Percentiles rank a stretch among this genome's conserved stretches.
Conservation (phyloP, 768 basidiomycete species). For the Sarcodon sp. region DNA sequence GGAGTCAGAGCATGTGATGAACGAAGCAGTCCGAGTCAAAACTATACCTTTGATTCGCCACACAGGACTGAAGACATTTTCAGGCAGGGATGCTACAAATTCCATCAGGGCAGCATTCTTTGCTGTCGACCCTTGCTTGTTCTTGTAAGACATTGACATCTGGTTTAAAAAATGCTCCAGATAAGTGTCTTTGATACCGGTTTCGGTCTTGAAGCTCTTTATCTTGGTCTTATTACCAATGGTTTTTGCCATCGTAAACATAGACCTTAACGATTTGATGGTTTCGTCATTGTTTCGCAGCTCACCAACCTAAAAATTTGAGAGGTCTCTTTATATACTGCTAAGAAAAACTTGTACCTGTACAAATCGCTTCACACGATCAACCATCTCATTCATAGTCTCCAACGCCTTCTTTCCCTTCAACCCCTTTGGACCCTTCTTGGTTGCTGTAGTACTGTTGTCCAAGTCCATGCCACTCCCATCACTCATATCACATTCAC, state of each 20-base stretch:
- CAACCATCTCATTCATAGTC: too few relatives aligned
- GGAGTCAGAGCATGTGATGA: not conserved
- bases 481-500: too few relatives aligned
- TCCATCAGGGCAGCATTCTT: conserved; percentile 6
- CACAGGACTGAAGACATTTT: conserved; percentile 15
- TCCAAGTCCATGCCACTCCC: too few relatives aligned
- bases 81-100: conserved; percentile 14
- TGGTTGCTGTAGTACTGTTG: too few relatives aligned
- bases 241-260: conserved; percentile 2
- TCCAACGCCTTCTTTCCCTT: too few relatives aligned
- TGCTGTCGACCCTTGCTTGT: not conserved
- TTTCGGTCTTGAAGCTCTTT: conserved; percentile 5
- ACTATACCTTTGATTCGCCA: conserved; percentile 18
- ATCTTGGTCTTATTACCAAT: conserved; percentile 3
- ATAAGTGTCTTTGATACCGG: conserved; percentile 11
- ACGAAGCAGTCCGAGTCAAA: conserved; percentile 15
- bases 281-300: not conserved
- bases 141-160: conserved; percentile 6
- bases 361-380: not conserved
- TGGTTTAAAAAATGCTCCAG: conserved; percentile 8
- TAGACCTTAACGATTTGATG: not conserved
- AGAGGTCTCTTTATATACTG: not conserved
- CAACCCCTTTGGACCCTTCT: too few relatives aligned
- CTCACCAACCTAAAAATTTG: not conserved
- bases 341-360: not conserved